Conservation (phyloP, 805 yeast genomes). For the Hyphopichia homilentoma region DNA sequence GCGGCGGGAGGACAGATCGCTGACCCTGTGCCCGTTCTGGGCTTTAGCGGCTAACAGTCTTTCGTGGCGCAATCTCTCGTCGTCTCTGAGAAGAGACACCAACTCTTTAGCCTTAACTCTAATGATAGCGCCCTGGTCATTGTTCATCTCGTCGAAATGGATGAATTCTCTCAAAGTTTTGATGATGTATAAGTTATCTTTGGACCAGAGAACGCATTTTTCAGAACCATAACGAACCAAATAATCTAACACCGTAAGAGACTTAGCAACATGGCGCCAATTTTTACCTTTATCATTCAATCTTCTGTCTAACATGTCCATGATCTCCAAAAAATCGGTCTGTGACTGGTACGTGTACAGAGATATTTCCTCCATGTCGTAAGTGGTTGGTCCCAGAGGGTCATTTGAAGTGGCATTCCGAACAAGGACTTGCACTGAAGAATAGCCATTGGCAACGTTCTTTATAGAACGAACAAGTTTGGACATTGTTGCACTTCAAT, state of each 20-base stretch:
- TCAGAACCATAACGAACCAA: constrained; percentile 83
- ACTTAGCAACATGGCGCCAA: constrained; percentile 95
- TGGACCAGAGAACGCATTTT: constrained; percentile 87
- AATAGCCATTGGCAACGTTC: constrained; percentile 87
- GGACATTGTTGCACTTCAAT: no score
- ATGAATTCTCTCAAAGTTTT: constrained; percentile 90
- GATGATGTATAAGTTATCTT: constrained; percentile 80
- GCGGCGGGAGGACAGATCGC: constrained; percentile 19
- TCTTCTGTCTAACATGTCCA: constrained; percentile 92
- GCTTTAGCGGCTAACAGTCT: constrained; percentile 42
- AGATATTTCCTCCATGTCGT: constrained; percentile 81
- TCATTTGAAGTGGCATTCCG: constrained; percentile 92
- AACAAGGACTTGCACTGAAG: constrained; percentile 79
- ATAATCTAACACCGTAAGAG: constrained; percentile 84
- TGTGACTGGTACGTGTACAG: constrained; percentile 62
- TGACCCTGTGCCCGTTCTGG: constrained; percentile 5
- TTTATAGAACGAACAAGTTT: constrained; percentile 81
- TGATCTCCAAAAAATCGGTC: constrained; percentile 77
- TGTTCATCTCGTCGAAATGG: constrained; percentile 69
- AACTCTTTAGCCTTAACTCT: constrained; percentile 89
- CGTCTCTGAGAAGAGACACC: constrained; percentile 74
- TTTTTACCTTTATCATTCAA: constrained; percentile 94
- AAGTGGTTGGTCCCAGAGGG: constrained; percentile 74
- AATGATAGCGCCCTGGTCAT: constrained; percentile 82
- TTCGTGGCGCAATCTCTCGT: constrained; percentile 72